Evolutionary conservation across 768 basidiomycete species (phyloP).

Genomic region (Russula vinacea): DNA sequence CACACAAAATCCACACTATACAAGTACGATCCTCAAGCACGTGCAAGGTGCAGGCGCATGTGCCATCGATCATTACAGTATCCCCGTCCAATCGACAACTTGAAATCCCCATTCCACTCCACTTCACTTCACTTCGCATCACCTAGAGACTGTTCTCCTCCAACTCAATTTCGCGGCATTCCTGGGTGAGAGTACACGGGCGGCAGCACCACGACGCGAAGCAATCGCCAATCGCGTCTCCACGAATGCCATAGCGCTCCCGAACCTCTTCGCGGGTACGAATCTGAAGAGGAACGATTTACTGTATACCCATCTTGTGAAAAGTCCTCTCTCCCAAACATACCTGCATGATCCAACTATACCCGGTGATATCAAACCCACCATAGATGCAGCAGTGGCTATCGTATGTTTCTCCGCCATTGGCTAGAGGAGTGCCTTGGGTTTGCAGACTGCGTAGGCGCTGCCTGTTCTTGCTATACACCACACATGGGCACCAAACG

Average conservation of each 20-base stretch:
- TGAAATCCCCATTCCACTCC: too few species aligned
- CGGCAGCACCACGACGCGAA: neutral
- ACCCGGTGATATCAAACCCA: slow-evolving; percentile 31
- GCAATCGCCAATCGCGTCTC: neutral
- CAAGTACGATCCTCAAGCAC: too few species aligned
- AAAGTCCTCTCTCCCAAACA: too few species aligned
- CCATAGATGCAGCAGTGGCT: slow-evolving; percentile 42
- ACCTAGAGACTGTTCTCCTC: slow-evolving; percentile 4
- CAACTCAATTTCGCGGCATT: slow-evolving; percentile 12
- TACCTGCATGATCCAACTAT: slow-evolving; percentile 44
- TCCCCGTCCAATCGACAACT: too few species aligned
- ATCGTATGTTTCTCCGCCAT: slow-evolving; percentile 38
- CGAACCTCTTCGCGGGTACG: neutral
- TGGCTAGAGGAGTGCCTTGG: slow-evolving; percentile 40
- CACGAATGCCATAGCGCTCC: slow-evolving; percentile 3
- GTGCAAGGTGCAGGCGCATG: too few species aligned
- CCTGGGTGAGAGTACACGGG: slow-evolving; percentile 4
- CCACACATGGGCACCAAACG: slow-evolving; percentile 44
- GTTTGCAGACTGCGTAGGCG: slow-evolving; percentile 41
- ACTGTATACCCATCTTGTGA: neutral
- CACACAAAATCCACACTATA: too few species aligned
- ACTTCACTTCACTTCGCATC: neutral
- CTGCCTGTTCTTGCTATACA: slow-evolving; percentile 41
- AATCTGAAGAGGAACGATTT: too few species aligned
- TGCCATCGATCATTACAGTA: too few species aligned